These are phyloP conservation scores for Trifolium repens DNA, from an alignment of 306 rosid genomes.

Conservation along the genomic window DNA sequence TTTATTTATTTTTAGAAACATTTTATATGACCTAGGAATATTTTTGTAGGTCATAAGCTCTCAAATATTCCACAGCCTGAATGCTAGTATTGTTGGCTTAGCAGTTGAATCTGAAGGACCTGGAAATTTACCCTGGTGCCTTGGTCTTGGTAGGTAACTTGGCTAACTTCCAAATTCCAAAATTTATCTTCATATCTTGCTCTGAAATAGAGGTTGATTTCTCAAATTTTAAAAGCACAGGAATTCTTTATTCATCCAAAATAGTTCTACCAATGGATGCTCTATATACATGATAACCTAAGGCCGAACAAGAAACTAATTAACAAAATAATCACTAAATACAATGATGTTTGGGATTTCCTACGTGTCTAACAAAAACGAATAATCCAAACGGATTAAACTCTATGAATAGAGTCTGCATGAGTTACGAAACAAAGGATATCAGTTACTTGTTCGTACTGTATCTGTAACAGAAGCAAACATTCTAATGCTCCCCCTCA, in stretches of 20 bases:
- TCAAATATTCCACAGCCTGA: conserved; percentile 73
- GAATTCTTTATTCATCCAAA: no score
- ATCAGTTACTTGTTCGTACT: neutral
- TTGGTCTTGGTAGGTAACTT: conserved; percentile 84
- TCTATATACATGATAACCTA: neutral
- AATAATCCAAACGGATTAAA: neutral
- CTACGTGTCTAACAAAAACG: neutral
- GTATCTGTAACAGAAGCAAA: neutral
- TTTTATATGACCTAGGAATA: conserved; percentile 18
- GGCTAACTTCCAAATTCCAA: conserved; percentile 35
- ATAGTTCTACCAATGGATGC: no score
- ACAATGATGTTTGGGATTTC: neutral
- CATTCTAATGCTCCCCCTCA: no score
- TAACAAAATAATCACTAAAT: neutral
- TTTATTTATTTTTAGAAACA: conserved; percentile 14
- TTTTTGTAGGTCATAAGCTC: conserved; percentile 71
- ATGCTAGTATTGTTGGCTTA: conserved; percentile 86
- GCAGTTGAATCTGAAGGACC: conserved; percentile 69
- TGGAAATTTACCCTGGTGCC: conserved; percentile 69
- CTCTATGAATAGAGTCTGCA: neutral
- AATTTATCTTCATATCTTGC: conserved; percentile 4
- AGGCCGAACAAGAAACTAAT: neutral
- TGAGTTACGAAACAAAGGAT: neutral
- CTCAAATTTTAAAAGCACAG: neutral
- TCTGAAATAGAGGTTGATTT: conserved; percentile 6